A percentile compares a stretch with the other conserved stretches of the same genome.
phyloP scores from a whole-genome alignment of 371 early-diverging fungal species.

The Dichotomocladium elegans region DNA sequence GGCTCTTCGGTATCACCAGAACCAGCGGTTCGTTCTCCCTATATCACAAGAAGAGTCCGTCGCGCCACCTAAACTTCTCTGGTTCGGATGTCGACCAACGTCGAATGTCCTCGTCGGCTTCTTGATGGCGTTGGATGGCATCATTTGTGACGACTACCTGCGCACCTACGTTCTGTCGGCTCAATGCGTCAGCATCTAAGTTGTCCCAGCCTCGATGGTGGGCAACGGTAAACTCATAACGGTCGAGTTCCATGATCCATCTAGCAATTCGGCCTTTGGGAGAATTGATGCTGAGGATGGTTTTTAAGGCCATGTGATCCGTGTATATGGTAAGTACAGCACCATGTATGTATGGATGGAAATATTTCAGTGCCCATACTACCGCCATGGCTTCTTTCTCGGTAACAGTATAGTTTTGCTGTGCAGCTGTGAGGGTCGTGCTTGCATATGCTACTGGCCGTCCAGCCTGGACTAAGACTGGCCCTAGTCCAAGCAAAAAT shows the following conservation, averaged over 20 bases:
- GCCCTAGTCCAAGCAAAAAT: conserved; percentile 4
- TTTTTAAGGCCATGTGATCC: too few relatives aligned
- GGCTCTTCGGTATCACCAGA: neutral
- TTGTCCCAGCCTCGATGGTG: neutral
- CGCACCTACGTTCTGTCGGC: neutral
- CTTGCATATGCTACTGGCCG: conserved; percentile 17
- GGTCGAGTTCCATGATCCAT: neutral
- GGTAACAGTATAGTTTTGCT: neutral
- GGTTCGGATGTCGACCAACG: neutral
- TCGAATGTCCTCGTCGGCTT: neutral
- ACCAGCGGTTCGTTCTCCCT: neutral
- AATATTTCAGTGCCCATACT: neutral
- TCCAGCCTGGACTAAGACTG: conserved; percentile 6
- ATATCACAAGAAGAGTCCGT: neutral
- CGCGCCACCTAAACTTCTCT: neutral
- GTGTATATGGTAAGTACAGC: neutral
- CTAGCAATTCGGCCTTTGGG: neutral
- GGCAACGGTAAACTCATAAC: too few relatives aligned
- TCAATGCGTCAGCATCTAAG: neutral
- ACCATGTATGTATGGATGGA: neutral
- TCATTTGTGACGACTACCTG: too few relatives aligned
- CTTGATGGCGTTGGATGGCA: neutral
- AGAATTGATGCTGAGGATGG: too few relatives aligned
- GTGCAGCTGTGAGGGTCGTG: too few relatives aligned
- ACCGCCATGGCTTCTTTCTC: neutral